Evolutionary conservation across 176 grass and related monocot genomes (phyloP).

Genomic region (Elymus sibiricus): DNA sequence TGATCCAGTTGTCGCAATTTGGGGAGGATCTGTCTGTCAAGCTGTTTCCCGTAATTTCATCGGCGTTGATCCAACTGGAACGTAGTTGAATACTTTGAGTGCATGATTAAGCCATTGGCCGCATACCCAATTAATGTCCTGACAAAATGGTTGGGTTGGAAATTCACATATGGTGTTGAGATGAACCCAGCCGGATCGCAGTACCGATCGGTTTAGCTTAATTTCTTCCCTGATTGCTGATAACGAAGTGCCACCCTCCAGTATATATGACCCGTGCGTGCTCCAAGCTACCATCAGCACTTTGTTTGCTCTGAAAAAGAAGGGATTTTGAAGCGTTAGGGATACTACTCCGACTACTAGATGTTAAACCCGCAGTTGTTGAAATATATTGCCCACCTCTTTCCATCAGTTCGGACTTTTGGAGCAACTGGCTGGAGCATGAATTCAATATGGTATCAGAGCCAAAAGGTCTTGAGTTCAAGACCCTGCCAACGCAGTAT

Average conservation of each 20-base stretch:
- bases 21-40: neutral
- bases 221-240: slow-evolving; percentile 5
- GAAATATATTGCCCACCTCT: no score
- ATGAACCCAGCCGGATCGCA: neutral
- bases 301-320: neutral
- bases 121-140: neutral
- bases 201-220: neutral
- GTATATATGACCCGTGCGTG: neutral
- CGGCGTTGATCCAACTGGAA: slow-evolving; percentile 8
- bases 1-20: neutral
- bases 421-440: no score
- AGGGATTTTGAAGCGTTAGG: neutral
- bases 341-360: slow-evolving; percentile 12
- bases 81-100: slow-evolving; percentile 6
- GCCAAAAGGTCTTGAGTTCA: no score
- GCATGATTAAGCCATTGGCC: neutral
- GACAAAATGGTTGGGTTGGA: neutral
- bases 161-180: neutral
- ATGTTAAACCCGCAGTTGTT: neutral
- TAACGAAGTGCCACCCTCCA: slow-evolving; percentile 1
- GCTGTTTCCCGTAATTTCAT: slow-evolving; percentile 12
- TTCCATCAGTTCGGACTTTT: no score
- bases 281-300: slow-evolving; percentile 8
- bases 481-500: no score
- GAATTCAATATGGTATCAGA: no score